Conservation (phyloP, 331 rosid genomes). For the Telfairia occidentalis region DNA sequence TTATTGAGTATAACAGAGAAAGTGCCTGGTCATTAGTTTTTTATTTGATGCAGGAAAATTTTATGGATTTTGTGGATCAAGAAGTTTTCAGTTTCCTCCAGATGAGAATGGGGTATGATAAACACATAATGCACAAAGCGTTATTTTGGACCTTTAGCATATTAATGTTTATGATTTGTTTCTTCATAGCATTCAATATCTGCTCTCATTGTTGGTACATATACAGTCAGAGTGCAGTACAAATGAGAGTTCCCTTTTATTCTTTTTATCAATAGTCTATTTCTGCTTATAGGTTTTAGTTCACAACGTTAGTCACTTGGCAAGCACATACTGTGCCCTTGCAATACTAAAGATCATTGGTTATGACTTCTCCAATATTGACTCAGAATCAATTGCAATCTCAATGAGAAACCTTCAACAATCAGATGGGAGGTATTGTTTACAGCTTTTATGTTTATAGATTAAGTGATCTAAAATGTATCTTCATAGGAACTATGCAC, state of each 20-base stretch:
- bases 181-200: neutral
- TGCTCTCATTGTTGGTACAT: neutral
- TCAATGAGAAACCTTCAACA: slow-evolving; percentile 92
- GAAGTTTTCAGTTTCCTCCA: slow-evolving; percentile 53
- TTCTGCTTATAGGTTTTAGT: slow-evolving; percentile 31
- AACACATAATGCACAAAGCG: slow-evolving; percentile 8
- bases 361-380: slow-evolving; percentile 42
- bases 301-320: slow-evolving; percentile 66
- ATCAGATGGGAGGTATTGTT: slow-evolving; percentile 84
- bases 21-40: neutral
- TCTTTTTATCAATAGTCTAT: neutral
- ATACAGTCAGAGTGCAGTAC: neutral
- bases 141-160: neutral
- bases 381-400: slow-evolving; percentile 34
- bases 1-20: neutral
- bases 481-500: neutral
- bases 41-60: slow-evolving; percentile 53
- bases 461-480: neutral
- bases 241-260: neutral
- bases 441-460: slow-evolving; percentile 6
- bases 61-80: slow-evolving; percentile 81
- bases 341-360: slow-evolving; percentile 75
- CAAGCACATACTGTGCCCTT: slow-evolving; percentile 80
- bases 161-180: neutral
- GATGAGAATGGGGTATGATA: slow-evolving; percentile 51